Evolutionary conservation across 805 yeast genomes (phyloP).

Genomic region (Cyberlindnera suaveolens): DNA sequence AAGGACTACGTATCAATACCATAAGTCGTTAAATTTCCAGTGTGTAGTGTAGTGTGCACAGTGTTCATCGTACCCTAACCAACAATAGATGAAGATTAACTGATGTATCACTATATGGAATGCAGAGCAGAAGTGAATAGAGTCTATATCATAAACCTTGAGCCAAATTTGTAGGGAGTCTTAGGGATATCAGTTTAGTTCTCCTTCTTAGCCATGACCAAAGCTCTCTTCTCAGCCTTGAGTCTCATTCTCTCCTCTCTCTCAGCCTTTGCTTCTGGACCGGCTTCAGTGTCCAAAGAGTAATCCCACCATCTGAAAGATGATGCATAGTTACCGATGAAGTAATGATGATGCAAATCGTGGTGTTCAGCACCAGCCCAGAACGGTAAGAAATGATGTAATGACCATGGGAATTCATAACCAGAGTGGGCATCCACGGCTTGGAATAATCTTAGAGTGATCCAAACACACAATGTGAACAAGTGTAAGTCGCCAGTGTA

Average conservation of each 20-base stretch:
- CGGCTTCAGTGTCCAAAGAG: conserved; percentile 83
- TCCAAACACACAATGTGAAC: conserved; percentile 87
- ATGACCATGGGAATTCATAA: conserved; percentile 95
- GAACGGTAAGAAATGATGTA: conserved; percentile 86
- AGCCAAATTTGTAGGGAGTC: no score
- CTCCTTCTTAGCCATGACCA: conserved; percentile 4
- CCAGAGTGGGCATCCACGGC: conserved; percentile 98
- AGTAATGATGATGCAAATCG: conserved; percentile 94
- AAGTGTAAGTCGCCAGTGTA: conserved; percentile 74
- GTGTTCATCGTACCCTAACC: no score
- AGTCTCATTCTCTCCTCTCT: conserved; percentile 59
- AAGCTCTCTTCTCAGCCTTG: conserved; percentile 18
- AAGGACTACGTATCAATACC: no score
- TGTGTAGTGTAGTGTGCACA: no score
- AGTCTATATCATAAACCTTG: no score
- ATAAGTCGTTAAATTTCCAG: no score
- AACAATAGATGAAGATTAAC: no score
- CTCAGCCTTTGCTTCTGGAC: conserved; percentile 67
- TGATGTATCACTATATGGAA: no score
- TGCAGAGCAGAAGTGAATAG: no score
- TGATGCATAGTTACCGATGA: conserved; percentile 92
- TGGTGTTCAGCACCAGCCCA: conserved; percentile 99
- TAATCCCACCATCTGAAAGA: conserved; percentile 96
- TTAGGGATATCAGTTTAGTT: background rate
- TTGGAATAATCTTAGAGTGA: conserved; percentile 81